Conservation (phyloP, 164 flowering plant genomes). For the Taxillus chinensis region DNA sequence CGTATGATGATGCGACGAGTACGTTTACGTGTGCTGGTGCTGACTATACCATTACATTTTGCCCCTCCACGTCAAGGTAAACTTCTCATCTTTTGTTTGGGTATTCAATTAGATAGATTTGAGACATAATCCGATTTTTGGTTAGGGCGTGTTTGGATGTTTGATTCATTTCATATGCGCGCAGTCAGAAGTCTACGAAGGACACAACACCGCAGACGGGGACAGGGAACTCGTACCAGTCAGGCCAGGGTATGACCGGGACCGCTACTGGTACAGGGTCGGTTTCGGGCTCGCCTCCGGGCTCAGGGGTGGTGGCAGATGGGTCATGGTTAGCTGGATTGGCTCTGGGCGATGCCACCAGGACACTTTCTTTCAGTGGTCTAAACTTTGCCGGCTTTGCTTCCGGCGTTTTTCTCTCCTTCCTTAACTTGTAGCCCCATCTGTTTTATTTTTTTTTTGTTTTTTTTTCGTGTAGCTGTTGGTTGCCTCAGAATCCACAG, state of each 20-base stretch:
- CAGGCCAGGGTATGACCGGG: slow-evolving; percentile 7
- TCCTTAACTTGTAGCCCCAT: slow-evolving; percentile 23
- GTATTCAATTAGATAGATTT: neutral
- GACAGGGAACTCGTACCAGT: slow-evolving; percentile 7
- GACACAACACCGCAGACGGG: slow-evolving; percentile 20
- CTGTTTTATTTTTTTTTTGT: too few species aligned
- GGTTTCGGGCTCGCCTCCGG: slow-evolving; percentile 22
- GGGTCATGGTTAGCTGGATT: slow-evolving; percentile 72
- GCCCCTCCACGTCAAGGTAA: slow-evolving; percentile 56
- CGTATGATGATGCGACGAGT: slow-evolving; percentile 65
- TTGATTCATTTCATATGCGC: slow-evolving; percentile 5
- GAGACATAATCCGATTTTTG: neutral
- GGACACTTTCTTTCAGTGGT: slow-evolving; percentile 11
- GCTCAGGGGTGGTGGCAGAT: slow-evolving; percentile 30
- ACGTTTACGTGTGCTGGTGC: slow-evolving; percentile 58
- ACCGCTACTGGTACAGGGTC: slow-evolving; percentile 8
- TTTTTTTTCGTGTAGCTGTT: too few species aligned
- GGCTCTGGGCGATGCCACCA: slow-evolving; percentile 63
- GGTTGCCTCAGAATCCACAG: too few species aligned
- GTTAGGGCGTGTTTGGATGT: neutral
- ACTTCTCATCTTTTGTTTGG: neutral
- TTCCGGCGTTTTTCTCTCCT: slow-evolving; percentile 8
- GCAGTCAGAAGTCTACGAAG: slow-evolving; percentile 43
- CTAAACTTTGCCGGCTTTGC: slow-evolving; percentile 11
- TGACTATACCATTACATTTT: slow-evolving; percentile 60